These are phyloP conservation scores for Gossypium gossypioides DNA, from an alignment of 441 rosid genomes.

Conservation along the genomic window DNA sequence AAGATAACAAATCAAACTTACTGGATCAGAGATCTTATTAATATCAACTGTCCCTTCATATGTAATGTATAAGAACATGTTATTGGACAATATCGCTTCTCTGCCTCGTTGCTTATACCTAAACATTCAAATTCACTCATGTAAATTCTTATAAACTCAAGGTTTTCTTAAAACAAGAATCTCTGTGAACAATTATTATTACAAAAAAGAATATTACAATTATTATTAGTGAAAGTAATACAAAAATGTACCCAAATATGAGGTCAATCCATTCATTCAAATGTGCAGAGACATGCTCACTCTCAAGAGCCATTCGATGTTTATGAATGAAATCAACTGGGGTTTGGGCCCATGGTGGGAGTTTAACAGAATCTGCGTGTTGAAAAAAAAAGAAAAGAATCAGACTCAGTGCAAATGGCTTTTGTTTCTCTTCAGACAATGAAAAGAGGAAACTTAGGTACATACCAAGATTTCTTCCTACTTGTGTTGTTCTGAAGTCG, in stretches of 20 bases:
- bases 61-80: conserved; percentile 92
- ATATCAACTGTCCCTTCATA: conserved; percentile 93
- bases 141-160: not conserved
- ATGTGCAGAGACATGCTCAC: conserved; percentile 90
- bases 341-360: conserved; percentile 95
- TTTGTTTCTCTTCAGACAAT: conserved; percentile 12
- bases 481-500: conserved; percentile 77
- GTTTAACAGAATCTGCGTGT: conserved; percentile 71
- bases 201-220: not conserved
- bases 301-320: conserved; percentile 89
- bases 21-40: conserved; percentile 82
- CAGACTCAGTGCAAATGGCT: conserved; percentile 1
- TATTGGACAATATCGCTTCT: conserved; percentile 89
- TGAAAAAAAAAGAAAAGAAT: conserved; percentile 16
- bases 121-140: conserved; percentile 26
- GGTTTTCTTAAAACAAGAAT: not conserved
- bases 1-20: conserved; percentile 30
- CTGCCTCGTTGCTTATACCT: conserved; percentile 97
- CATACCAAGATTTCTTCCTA: conserved; percentile 87
- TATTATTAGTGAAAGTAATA: not conserved
- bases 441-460: conserved; percentile 14
- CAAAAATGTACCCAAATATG: conserved; percentile 67
- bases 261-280: conserved; percentile 99
- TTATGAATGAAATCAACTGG: conserved; percentile 90
- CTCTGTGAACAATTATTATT: not conserved